Base-by-base conservation (phyloP, 108 stramenopile genomes). In the Discostella stelligeroides region DNA sequence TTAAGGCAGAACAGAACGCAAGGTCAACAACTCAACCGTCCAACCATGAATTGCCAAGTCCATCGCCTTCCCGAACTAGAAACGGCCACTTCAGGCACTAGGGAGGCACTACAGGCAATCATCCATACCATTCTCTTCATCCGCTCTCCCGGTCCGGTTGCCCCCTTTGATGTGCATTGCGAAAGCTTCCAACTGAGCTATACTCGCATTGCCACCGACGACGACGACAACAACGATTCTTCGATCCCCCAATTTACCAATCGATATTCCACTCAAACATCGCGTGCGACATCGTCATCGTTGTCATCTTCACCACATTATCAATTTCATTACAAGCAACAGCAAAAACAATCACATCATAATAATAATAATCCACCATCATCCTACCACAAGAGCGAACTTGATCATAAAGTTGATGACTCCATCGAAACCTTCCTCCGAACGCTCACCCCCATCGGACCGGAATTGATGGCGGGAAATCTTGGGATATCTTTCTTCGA, bases 81-180 rank as follows among this genome's bases (percentile, higher is more conserved):
- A 79, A 76, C 90, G 24, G 81, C 92, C 38, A 94, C 92, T 45
- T 88, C 86, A 10, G 89, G 90, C 68, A 89, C 88, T 1, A 76
- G 88, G 49, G 89, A 90, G 58, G 89, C 92, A 1, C 82, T 94
- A 11, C 89, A 94, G 71, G 86, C 86, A 53, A 88, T 94, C 54
- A 84, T 94, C 0, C 89, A 91, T 46, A 94, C 92, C 17, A 89
- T 94, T 70, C 72, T 94, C 6, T 94, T 94, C 66, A 88, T 94
- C 40, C 89, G 92, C 47, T 87, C 88, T 49, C 92, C 92, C 1
- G 92, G 92, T 21, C 85, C 89, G 20, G 89, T 94, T 1, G 84
- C 85, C 18, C 89, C 89, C 27, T 67, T 75, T 34, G 89, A 94
- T 81, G 88, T 90, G 10, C 81, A 88, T 53, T 91, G 89, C 58